Evolutionary conservation across 2,329 filamentous ascomycete genomes (phyloP), one percentile per base, ranked within the genome.

Genomic region (Verruconis gallopava): DNA sequence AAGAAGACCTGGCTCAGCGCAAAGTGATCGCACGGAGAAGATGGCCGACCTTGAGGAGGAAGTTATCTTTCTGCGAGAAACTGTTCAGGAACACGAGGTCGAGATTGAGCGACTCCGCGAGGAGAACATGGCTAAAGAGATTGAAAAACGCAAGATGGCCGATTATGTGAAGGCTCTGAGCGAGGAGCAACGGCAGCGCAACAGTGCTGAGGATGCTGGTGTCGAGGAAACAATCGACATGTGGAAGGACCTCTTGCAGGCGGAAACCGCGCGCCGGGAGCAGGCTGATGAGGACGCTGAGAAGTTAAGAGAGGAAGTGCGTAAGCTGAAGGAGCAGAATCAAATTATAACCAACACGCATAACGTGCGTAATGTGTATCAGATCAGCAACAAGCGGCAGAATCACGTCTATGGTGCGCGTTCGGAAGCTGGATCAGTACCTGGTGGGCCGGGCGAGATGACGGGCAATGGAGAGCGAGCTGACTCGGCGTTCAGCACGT

Each of bases 231-330:
- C 61, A 14, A 55, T 63, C 34, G 85, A 93, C 47, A 89, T 95
- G 60, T 94, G 85, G 81, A 94, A 93, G 58, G 89, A 95, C 52
- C 75, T 96, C 47, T 73, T 95, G 19, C 85, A 95, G 55, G 85
- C 91, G 49, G 91, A 98, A 60, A 91, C 84, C 2, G 81, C 81
- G 3, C 77, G 86, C 21, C 77, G 89, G 44, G 89, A 95, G 60
- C 84, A 94, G 59, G 77, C 83, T 0, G 88, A 96, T 50, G 85
- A 93, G 33, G 88, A 96, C 49, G 88, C 88, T 51, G 79, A 79
- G 49, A 78, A 73, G 51, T 72, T 96, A 13, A 77, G 85, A 4
- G 86, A 94, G 44, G 89, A 98, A 55, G 65, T 93, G 3, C 80
- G 84, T 53, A 78, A 81, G 19, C 59, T 93, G 33, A 68, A 64